These are phyloP conservation scores for Chenopodium album DNA, from an alignment of 148 eudicot species.

Conservation along the genomic window DNA sequence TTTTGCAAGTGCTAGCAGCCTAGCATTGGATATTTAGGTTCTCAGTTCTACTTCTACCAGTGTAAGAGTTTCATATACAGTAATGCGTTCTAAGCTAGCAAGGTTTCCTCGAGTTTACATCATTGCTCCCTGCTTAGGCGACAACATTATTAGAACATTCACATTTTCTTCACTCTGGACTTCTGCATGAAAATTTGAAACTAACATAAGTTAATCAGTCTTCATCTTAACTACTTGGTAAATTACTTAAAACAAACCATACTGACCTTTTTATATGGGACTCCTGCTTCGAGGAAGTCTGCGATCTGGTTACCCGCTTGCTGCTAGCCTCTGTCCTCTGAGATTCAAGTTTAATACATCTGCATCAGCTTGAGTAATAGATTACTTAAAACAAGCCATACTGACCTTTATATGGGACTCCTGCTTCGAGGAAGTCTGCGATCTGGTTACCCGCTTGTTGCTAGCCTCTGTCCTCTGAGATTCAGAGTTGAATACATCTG, in stretches of 20 bases:
- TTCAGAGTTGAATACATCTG: not conserved
- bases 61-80: not conserved
- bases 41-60: not conserved
- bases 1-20: too few species aligned
- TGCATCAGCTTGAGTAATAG: not conserved
- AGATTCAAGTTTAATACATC: not conserved
- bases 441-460: constrained; percentile 8
- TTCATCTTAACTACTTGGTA: not conserved
- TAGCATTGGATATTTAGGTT: too few species aligned
- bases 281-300: not conserved
- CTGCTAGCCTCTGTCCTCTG: not conserved
- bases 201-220: not conserved
- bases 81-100: not conserved
- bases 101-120: too few species aligned
- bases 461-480: not conserved
- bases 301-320: not conserved
- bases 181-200: not conserved
- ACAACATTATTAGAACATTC: not conserved
- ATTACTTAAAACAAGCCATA: not conserved
- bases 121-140: not conserved
- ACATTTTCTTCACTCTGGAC: not conserved
- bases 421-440: not conserved
- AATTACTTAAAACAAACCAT: not conserved
- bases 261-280: not conserved
- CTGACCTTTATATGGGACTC: not conserved